Percentiles rank a stretch among this genome's conserved stretches.
phyloP scores from a whole-genome alignment of 2,329 filamentous ascomycete genomes.

The Nemania sp. region DNA sequence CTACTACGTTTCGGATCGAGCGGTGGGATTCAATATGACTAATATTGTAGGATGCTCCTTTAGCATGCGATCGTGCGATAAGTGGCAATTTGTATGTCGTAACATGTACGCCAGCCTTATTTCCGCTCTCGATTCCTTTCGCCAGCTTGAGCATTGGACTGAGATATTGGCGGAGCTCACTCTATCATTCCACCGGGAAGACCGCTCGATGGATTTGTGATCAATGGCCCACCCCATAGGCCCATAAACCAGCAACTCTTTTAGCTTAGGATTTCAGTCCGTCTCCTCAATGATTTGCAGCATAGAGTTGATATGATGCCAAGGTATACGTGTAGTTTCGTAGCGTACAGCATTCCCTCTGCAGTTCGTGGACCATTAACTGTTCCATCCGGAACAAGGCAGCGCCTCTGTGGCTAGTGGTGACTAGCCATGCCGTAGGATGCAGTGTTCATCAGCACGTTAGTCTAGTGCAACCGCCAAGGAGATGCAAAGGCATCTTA shows the following conservation, averaged over 20 bases:
- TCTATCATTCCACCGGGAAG: conserved; percentile 32
- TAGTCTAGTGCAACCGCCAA: conserved; percentile 8
- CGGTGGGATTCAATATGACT: conserved; percentile 22
- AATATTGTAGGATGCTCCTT: not conserved
- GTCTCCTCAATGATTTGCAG: not conserved
- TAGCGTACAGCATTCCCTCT: conserved; percentile 18
- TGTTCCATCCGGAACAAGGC: conserved; percentile 12
- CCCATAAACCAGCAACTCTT: conserved; percentile 4
- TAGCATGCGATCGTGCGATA: conserved; percentile 20
- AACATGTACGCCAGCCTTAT: conserved; percentile 25
- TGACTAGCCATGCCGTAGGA: conserved; percentile 14
- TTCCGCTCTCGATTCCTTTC: conserved; percentile 1
- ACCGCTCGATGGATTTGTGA: conserved; percentile 33
- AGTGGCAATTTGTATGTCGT: conserved; percentile 20
- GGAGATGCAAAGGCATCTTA: conserved; percentile 5
- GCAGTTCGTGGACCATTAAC: conserved; percentile 25
- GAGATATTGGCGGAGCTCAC: conserved; percentile 18
- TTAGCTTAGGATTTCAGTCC: conserved; percentile 26
- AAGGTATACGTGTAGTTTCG: conserved; percentile 1
- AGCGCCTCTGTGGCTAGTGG: conserved; percentile 34
- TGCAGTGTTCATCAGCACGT: conserved; percentile 22
- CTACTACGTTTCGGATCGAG: conserved; percentile 23
- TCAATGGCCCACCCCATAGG: conserved; percentile 18
- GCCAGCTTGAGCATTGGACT: conserved; percentile 5
- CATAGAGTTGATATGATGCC: not conserved